Evolutionary conservation across 306 rosid species (phyloP), one percentile per base, ranked within the genome.

Genomic region (Biancaea sappan): DNA sequence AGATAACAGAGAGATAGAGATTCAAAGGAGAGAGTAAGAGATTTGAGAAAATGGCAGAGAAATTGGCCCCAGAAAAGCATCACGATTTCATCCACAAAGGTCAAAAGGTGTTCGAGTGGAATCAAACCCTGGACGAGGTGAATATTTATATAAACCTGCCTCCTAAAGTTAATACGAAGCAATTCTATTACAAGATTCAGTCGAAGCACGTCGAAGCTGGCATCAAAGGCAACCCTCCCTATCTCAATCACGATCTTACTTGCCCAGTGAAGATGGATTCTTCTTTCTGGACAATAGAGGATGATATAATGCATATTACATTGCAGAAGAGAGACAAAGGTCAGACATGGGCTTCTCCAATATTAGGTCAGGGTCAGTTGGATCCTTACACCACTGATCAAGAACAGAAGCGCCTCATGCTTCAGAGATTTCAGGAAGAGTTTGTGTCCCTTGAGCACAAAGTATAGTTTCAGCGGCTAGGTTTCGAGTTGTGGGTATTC

Each of bases 331-430:
- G 98, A 82, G 93, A 89, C 75, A 91, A 89, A 83, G 98, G 98
- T 75, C 93, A 86, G 84, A 89, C 98, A 72, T 93, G 98, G 98
- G 90, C n/a, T n/a, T n/a, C n/a, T n/a, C n/a, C n/a, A n/a, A n/a
- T n/a, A n/a, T n/a, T n/a, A n/a, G n/a, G n/a, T n/a, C n/a, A n/a
- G n/a, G n/a, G n/a, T n/a, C n/a, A n/a, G n/a, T n/a, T n/a, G n/a
- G n/a, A n/a, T n/a, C n/a, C n/a, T n/a, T n/a, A n/a, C n/a, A n/a
- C n/a, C n/a, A n/a, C n/a, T n/a, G n/a, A n/a, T n/a, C n/a, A n/a
- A n/a, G n/a, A n/a, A n/a, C n/a, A n/a, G n/a, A n/a, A n/a, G n/a
- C n/a, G n/a, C n/a, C n/a, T n/a, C n/a, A n/a, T n/a, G n/a, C n/a
- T n/a, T n/a, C n/a, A n/a, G n/a, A n/a, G n/a, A n/a, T n/a, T n/a